phyloP scores from a whole-genome alignment of 164 flowering plant species.

The Kalanchoe fedtschenkoi region DNA sequence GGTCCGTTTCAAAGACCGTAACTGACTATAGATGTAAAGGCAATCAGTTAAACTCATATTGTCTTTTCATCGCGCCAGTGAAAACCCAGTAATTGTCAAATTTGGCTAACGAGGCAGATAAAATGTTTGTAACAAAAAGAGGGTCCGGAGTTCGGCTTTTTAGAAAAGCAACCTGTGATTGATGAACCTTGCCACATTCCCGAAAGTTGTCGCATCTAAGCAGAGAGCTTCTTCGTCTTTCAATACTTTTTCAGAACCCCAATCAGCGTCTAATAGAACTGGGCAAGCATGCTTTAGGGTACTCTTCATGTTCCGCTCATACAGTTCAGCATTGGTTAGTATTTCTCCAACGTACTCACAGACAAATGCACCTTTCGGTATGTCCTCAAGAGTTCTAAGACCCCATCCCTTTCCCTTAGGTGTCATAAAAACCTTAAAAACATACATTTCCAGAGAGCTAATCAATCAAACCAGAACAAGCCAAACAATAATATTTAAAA shows the following conservation, averaged over 20 bases:
- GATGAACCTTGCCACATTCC: constrained; percentile 82
- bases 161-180: constrained; percentile 48
- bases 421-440: constrained; percentile 64
- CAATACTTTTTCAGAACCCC: constrained; percentile 49
- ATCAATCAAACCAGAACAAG: not conserved
- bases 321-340: constrained; percentile 50
- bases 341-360: constrained; percentile 96
- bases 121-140: not conserved
- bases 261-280: constrained; percentile 70
- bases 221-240: constrained; percentile 76
- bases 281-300: constrained; percentile 29
- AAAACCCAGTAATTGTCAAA: too few species aligned
- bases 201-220: constrained; percentile 65
- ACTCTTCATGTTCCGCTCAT: constrained; percentile 27
- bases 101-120: too few species aligned
- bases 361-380: constrained; percentile 89
- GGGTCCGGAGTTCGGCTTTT: not conserved
- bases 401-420: constrained; percentile 92
- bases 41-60: too few species aligned
- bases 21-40: too few species aligned
- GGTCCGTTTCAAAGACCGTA: too few species aligned
- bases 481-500: not conserved
- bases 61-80: too few species aligned
- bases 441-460: not conserved
- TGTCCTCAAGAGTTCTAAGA: constrained; percentile 61